Evolutionary conservation across 495 filamentous ascomycete genomes (phyloP).

Genomic region (Darksidea phi): DNA sequence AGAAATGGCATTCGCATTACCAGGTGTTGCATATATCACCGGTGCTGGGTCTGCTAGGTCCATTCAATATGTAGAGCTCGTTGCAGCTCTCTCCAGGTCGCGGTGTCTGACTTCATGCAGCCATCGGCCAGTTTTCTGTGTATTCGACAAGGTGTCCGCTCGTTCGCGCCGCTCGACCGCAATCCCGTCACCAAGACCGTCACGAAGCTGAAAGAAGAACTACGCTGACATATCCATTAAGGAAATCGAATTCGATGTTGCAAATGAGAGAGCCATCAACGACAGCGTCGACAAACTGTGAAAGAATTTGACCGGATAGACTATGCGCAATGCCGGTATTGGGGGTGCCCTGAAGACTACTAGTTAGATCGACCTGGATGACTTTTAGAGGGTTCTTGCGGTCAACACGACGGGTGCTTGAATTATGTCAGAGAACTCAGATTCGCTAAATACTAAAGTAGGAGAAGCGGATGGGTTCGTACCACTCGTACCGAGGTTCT

Average conservation of each 20-base stretch:
- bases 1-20: conserved; percentile 40
- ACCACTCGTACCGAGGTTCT: conserved; percentile 34
- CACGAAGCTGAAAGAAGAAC: conserved; percentile 32
- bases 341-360: conserved; percentile 36
- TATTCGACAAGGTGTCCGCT: conserved; percentile 42
- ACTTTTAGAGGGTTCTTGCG: conserved; percentile 48
- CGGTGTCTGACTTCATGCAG: conserved; percentile 22
- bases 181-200: conserved; percentile 36
- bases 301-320: conserved; percentile 38
- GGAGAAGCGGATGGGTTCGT: conserved; percentile 37
- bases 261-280: conserved; percentile 36
- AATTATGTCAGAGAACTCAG: conserved; percentile 50
- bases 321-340: conserved; percentile 39
- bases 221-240: conserved; percentile 40
- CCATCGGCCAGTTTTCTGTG: conserved; percentile 44
- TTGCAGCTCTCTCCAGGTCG: not conserved
- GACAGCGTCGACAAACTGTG: conserved; percentile 39
- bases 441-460: conserved; percentile 54
- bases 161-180: conserved; percentile 44
- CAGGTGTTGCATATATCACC: conserved; percentile 46
- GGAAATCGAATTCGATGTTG: conserved; percentile 40
- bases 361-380: conserved; percentile 39
- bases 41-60: conserved; percentile 45
- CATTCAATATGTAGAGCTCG: too few relatives aligned
- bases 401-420: conserved; percentile 53